Conservation (phyloP, 345 rosid genomes). For the Pelargonium nanum region DNA sequence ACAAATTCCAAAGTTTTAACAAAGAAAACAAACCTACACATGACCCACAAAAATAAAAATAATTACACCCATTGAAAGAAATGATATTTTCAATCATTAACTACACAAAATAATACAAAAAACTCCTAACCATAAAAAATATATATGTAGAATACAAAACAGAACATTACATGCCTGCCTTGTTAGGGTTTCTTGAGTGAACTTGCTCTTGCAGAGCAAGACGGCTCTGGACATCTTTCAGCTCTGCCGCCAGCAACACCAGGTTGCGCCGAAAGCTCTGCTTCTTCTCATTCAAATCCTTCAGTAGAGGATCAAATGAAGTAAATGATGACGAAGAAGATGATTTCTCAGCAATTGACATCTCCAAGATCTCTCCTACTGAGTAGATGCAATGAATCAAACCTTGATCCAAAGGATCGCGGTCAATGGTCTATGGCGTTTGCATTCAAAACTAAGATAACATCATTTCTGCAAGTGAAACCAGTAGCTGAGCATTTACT, state of each 20-base stretch:
- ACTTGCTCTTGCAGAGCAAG: constrained; percentile 59
- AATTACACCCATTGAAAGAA: constrained; percentile 10
- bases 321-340: constrained; percentile 15
- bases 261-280: constrained; percentile 73
- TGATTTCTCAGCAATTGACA: constrained; percentile 13
- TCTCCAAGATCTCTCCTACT: background rate
- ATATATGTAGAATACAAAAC: too few species aligned
- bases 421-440: background rate
- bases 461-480: constrained; percentile 36
- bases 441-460: constrained; percentile 13
- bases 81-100: constrained; percentile 4
- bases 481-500: constrained; percentile 23
- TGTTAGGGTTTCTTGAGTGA: constrained; percentile 52
- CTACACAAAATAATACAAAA: constrained; percentile 9
- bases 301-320: constrained; percentile 67
- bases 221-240: constrained; percentile 67
- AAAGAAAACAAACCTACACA: constrained; percentile 7
- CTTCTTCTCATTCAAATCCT: constrained; percentile 88
- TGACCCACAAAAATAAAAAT: constrained; percentile 23
- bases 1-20: constrained; percentile 1
- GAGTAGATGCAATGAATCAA: background rate
- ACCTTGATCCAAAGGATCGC: too few species aligned
- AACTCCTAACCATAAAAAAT: background rate
- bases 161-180: constrained; percentile 49
- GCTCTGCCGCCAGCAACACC: constrained; percentile 72